Percentiles rank a stretch among this genome's conserved stretches.
phyloP scores from a whole-genome alignment of 306 rosid species.

The Prunus mume region DNA sequence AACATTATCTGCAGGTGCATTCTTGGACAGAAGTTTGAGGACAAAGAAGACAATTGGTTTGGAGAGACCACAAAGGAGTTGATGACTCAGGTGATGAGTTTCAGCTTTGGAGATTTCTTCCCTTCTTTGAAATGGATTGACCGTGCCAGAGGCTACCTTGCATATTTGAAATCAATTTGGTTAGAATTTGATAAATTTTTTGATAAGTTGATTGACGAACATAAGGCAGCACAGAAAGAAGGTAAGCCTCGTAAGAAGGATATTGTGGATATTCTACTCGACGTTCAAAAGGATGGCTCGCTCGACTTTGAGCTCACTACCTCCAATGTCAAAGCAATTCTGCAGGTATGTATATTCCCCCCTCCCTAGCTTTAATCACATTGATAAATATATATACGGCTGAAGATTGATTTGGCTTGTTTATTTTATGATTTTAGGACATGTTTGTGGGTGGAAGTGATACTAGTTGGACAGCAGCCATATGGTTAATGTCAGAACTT shows the following conservation, averaged over 20 bases:
- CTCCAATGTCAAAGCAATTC: conserved; percentile 20
- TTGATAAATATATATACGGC: neutral
- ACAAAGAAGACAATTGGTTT: conserved; percentile 1
- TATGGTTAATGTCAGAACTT: conserved; percentile 56
- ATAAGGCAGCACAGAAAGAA: neutral
- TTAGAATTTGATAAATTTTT: conserved; percentile 21
- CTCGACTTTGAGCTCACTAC: conserved; percentile 9
- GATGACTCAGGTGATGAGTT: neutral
- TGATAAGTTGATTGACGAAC: conserved; percentile 33
- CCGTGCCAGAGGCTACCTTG: conserved; percentile 19
- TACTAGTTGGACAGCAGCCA: conserved; percentile 26
- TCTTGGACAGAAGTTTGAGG: conserved; percentile 23
- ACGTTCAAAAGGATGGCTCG: neutral
- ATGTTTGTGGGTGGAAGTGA: conserved; percentile 45
- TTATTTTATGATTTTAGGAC: conserved; percentile 37
- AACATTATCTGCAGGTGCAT: conserved; percentile 24
- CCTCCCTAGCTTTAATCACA: neutral
- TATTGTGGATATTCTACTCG: conserved; percentile 21
- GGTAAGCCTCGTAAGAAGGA: neutral
- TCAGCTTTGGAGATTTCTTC: conserved; percentile 34
- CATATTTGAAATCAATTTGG: conserved; percentile 11
- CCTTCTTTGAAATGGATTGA: conserved; percentile 45
- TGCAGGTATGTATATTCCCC: conserved; percentile 1
- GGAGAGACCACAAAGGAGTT: conserved; percentile 13
- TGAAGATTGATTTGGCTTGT: neutral